Conservation (phyloP, 305 asterid genomes). For the Fraxinus paxiana region DNA sequence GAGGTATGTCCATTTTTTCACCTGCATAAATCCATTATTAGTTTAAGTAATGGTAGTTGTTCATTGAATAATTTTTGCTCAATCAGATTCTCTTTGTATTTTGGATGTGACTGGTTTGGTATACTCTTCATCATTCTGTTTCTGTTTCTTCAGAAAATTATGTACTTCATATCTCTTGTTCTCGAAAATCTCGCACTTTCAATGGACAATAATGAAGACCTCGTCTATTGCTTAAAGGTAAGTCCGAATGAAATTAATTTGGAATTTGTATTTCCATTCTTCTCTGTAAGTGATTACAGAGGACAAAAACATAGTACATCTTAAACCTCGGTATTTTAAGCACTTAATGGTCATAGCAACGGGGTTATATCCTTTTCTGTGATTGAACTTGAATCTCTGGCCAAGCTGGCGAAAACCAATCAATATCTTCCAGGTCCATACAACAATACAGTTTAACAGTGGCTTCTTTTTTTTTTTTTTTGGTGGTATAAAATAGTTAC, state of each 20-base stretch:
- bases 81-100: not conserved
- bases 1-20: constrained; percentile 50
- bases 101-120: constrained; percentile 11
- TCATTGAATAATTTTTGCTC: constrained; percentile 3
- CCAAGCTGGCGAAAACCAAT: not conserved
- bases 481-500: not conserved
- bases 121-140: constrained; percentile 21
- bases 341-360: not conserved
- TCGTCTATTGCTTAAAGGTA: constrained; percentile 92
- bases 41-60: constrained; percentile 7
- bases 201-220: constrained; percentile 80
- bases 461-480: not conserved
- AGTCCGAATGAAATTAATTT: constrained; percentile 21
- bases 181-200: constrained; percentile 90
- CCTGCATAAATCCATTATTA: not conserved
- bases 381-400: not conserved
- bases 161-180: constrained; percentile 83
- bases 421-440: not conserved
- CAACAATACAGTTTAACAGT: not conserved
- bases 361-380: not conserved
- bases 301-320: not conserved
- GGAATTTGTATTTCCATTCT: constrained; percentile 18
- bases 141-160: constrained; percentile 69
- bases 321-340: not conserved
- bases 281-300: not conserved